Evolutionary conservation across 495 filamentous ascomycete species (phyloP).

Genomic region (Penicillium pancosmium): DNA sequence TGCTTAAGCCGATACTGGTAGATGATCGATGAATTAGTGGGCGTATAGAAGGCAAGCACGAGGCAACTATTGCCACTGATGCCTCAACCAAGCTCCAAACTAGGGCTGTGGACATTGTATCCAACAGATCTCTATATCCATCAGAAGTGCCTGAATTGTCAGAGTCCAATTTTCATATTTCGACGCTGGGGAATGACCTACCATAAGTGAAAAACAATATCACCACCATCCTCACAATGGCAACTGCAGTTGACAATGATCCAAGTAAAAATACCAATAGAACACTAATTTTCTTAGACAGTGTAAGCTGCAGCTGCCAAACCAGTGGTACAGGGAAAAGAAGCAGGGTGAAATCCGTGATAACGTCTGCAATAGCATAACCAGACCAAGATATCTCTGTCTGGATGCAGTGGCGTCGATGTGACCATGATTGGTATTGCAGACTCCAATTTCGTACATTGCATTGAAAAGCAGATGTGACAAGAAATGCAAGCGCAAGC

Average conservation of each 20-base stretch:
- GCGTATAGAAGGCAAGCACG: slow-evolving; percentile 12
- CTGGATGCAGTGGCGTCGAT: slow-evolving; percentile 10
- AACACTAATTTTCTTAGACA: slow-evolving; percentile 15
- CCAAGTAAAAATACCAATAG: slow-evolving; percentile 14
- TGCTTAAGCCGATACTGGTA: slow-evolving; percentile 12
- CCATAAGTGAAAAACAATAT: slow-evolving; percentile 13
- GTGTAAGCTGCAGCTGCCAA: slow-evolving; percentile 12
- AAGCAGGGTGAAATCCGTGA: slow-evolving; percentile 8
- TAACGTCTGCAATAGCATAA: slow-evolving; percentile 13
- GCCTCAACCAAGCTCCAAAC: slow-evolving; percentile 20
- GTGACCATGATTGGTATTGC: slow-evolving; percentile 6
- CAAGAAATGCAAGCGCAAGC: slow-evolving; percentile 9
- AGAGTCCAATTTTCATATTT: not conserved
- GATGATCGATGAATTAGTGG: slow-evolving; percentile 21
- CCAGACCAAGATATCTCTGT: slow-evolving; percentile 13
- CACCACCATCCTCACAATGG: slow-evolving; percentile 11
- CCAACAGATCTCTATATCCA: slow-evolving; percentile 16
- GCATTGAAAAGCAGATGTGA: slow-evolving; percentile 12
- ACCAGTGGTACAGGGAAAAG: slow-evolving; percentile 10
- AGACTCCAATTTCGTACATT: slow-evolving; percentile 15
- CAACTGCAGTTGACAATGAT: slow-evolving; percentile 12
- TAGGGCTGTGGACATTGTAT: slow-evolving; percentile 17
- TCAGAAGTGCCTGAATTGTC: slow-evolving; percentile 4
- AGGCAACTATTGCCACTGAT: slow-evolving; percentile 18
- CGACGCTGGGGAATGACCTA: not conserved